phyloP scores from a whole-genome alignment of 805 yeast genomes.

The Saccharomycopsis selenospora region DNA sequence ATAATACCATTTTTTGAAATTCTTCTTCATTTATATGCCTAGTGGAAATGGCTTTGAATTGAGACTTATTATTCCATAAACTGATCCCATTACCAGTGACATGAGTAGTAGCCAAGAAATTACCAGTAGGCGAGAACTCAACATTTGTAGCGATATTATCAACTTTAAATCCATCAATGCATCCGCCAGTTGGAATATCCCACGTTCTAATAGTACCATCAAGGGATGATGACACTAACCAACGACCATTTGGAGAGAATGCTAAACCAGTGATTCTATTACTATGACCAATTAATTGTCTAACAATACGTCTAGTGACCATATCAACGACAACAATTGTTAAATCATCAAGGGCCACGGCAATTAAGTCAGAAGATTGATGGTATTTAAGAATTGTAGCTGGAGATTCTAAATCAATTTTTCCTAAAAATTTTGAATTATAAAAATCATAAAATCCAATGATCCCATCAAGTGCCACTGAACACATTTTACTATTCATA shows the following conservation, averaged over 20 bases:
- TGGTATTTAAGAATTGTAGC: constrained; percentile 74
- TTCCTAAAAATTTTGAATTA: constrained; percentile 58
- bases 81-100: constrained; percentile 85
- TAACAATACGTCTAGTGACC: constrained; percentile 70
- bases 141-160: constrained; percentile 75
- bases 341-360: constrained; percentile 79
- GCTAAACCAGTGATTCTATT: constrained; percentile 83
- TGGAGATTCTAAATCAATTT: constrained; percentile 65
- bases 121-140: constrained; percentile 80
- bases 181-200: constrained; percentile 96
- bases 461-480: constrained; percentile 82
- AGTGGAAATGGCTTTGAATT: constrained; percentile 68
- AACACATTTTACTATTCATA: constrained; percentile 80
- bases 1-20: constrained; percentile 43
- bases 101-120: constrained; percentile 86
- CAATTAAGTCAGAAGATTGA: constrained; percentile 74
- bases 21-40: constrained; percentile 72
- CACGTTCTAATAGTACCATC: constrained; percentile 90
- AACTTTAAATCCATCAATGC: constrained; percentile 84
- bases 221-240: constrained; percentile 77
- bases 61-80: constrained; percentile 88
- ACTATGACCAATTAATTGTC: constrained; percentile 84
- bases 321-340: constrained; percentile 78
- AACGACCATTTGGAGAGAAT: constrained; percentile 91
- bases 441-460: constrained; percentile 84